Conservation (phyloP, 148 eudicot genomes). For the Linanthus parryae region DNA sequence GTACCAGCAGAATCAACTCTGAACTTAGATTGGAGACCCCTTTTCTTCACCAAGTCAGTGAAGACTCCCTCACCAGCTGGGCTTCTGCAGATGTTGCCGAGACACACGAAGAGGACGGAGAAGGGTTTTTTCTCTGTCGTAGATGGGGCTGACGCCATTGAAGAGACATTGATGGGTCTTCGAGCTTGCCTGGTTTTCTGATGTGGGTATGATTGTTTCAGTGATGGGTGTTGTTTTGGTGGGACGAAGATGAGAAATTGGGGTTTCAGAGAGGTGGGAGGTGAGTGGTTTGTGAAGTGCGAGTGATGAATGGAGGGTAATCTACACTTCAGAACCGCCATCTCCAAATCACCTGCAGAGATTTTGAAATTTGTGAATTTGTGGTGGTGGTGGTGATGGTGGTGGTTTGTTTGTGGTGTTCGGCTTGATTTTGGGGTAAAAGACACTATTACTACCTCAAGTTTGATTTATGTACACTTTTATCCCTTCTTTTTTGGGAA, state of each 20-base stretch:
- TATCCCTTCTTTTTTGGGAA: too few species aligned
- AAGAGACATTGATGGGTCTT: conserved; percentile 22
- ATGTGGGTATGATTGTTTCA: conserved; percentile 9
- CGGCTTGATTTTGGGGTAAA: too few species aligned
- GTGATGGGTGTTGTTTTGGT: conserved; percentile 11
- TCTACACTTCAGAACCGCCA: too few species aligned
- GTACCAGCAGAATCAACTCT: conserved; percentile 93
- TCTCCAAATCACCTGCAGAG: too few species aligned
- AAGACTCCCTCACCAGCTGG: conserved; percentile 99
- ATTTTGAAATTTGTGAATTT: too few species aligned
- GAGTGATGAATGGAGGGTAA: conserved; percentile 11
- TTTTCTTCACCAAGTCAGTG: conserved; percentile 57
- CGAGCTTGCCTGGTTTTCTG: conserved; percentile 1
- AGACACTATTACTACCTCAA: too few species aligned
- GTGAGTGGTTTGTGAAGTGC: not conserved
- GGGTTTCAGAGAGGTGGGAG: conserved; percentile 11
- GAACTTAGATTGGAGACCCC: conserved; percentile 64
- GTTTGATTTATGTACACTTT: too few species aligned
- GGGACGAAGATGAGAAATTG: conserved; percentile 6
- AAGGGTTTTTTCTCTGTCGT: conserved; percentile 40
- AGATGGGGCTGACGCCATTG: not conserved
- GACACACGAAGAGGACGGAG: conserved; percentile 82
- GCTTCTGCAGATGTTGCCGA: conserved; percentile 93
- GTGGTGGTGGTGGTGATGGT: too few species aligned
- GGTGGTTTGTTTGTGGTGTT: too few species aligned